Evolutionary conservation across 1,284 basidiomycete genomes (phyloP), one percentile per base, ranked within the genome.

Genomic region (Earliella scabrosa): DNA sequence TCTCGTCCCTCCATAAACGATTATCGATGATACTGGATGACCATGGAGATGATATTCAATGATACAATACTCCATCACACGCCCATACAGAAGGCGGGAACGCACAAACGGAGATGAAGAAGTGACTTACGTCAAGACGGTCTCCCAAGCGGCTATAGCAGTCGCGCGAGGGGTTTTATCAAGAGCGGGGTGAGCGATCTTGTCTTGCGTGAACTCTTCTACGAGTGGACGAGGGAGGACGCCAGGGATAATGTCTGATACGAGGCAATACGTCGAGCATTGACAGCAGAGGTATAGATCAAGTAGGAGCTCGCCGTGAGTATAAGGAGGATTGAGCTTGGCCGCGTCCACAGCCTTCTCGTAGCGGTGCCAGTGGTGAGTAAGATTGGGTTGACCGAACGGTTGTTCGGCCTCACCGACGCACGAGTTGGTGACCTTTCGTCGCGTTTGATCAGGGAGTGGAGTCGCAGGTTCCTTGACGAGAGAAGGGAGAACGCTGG

Each of bases 241-340:
- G 8, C 88, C 88, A 32, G 89, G 83, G 41, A 92, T 85, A 46
- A 87, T 73, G 26, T 80, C 78, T 16, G 88, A 90, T 2, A 82
- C 86, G 41, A 90, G 75, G 58, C 86, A 83, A 66, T 88, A 89
- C 57, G 87, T 73, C 21, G 83, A 85, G 70, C 91, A 93, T 66
- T 92, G 90, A 66, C 91, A 93, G 68, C 90, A 93, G 41, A 92
- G 75, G 65, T 89, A 92, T 27, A 92, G 75, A 69, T 92, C 89
- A 35, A 93, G 71, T 23, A 88, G 68, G n/a, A 83, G 87, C 60
- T 85, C 81, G 51, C 83, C 80, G 38, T 78, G 73, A 26, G 74
- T 74, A 63, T 86, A 85, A n/a, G 87, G 83, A 16, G 85, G 82
- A 20, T 79, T 82, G 26, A 92, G 79, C 60, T 80, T 81, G 44